Base-by-base conservation (phyloP, 179 eudicot species). In the Vitellaria paradoxa region DNA sequence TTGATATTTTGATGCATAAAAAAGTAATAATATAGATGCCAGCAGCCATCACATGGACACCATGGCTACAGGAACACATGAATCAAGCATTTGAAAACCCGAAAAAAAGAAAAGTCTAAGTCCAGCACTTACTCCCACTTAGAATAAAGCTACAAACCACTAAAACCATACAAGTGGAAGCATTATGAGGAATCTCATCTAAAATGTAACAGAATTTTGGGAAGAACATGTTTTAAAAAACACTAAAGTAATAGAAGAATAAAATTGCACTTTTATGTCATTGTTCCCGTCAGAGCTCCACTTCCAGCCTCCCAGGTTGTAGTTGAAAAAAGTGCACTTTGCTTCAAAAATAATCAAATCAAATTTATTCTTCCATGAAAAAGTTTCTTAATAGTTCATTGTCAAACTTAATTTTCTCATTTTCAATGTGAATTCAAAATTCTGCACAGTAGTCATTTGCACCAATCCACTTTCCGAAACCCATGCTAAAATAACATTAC, bases 291-390 rank as follows among this genome's bases (percentile, higher is more conserved):
- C 12, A 24, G 4, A 23, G 70, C 45, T n/a, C 46, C 71, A 64
- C 63, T 10, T 75, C 10, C 53, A 30, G 37, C 37, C 37, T 30
- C 37, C 60, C 47, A 24, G 21, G 23, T 59, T 73, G 47, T 14
- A 18, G 6, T 52, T 70, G 11, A 45, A 46, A n/a, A 46, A 68
- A 46, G 11, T 18, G 46, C 5, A 67, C 21, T 18, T 68, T 66
- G 63, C 75, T 30, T n/a, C 37, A 30, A 59, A 42, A 60, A 42
- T 73, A 59, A 59, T 60, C 42, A 62, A 73, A 13, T n/a, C 42
- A 50, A 61, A 47, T 7, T 42, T 7, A 20, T 9, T 45, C 67
- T 42, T n/a, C 21, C 18, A 37, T 37, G 13, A 1, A 24, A 42
- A 59, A 6, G 8, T 20, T 60, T 55, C 67, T 73, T 21, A n/a